These are phyloP conservation scores for Cercophora samala DNA, from an alignment of 495 filamentous ascomycete genomes.

Conservation along the genomic window DNA sequence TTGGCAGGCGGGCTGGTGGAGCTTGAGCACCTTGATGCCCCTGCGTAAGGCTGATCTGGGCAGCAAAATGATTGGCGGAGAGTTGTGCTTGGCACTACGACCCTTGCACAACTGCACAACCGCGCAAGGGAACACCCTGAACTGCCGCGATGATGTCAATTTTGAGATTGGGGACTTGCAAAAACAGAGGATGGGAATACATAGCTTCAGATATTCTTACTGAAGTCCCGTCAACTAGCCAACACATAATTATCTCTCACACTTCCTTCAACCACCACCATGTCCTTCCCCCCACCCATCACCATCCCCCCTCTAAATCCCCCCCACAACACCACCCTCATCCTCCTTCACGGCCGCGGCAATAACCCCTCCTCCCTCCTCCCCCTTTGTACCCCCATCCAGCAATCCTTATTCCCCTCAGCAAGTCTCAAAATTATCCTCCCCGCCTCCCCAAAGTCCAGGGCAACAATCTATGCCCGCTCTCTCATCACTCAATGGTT, in stretches of 20 bases:
- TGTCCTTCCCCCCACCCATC: slow-evolving; percentile 9
- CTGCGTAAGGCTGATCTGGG: slow-evolving; percentile 7
- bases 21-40: slow-evolving; percentile 14
- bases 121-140: background rate
- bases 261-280: background rate
- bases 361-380: slow-evolving; percentile 16
- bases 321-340: slow-evolving; percentile 42
- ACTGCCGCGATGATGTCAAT: background rate
- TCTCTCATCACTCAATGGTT: slow-evolving; percentile 54
- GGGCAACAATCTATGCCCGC: slow-evolving; percentile 45
- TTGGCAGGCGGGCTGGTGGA: background rate
- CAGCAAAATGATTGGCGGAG: slow-evolving; percentile 6
- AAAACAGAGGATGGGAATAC: slow-evolving; percentile 2
- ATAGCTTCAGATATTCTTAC: background rate
- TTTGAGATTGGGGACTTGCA: background rate
- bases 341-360: slow-evolving; percentile 52
- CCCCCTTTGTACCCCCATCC: slow-evolving; percentile 27
- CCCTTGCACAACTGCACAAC: background rate
- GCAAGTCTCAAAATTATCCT: slow-evolving; percentile 42
- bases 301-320: slow-evolving; percentile 23
- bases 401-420: slow-evolving; percentile 11
- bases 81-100: slow-evolving; percentile 1
- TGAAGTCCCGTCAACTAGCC: too few species aligned
- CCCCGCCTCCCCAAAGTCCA: slow-evolving; percentile 44
- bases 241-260: too few species aligned